Conservation (phyloP, 1,284 basidiomycete genomes). For the Malassezia restricta region DNA sequence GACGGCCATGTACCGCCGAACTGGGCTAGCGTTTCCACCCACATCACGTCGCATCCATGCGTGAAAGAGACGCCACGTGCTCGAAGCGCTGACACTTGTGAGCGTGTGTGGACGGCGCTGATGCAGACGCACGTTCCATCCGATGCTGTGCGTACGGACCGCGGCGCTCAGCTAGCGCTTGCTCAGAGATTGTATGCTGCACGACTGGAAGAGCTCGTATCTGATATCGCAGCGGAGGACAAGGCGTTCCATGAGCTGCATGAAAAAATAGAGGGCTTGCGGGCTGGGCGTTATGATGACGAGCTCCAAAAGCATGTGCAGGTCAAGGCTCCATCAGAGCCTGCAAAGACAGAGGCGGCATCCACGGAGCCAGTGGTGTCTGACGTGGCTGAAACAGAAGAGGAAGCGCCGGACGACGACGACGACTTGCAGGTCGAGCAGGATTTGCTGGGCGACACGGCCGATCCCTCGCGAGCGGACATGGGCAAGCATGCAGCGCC, state of each 20-base stretch:
- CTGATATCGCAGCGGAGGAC: slow-evolving; percentile 30
- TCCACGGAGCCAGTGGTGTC: neutral
- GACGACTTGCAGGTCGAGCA: slow-evolving; percentile 13
- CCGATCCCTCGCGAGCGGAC: neutral
- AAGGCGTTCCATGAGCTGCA: slow-evolving; percentile 21
- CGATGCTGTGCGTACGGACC: slow-evolving; percentile 14
- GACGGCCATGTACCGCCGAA: slow-evolving; percentile 29
- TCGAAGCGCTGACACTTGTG: slow-evolving; percentile 32
- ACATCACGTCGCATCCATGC: slow-evolving; percentile 26
- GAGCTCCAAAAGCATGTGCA: slow-evolving; percentile 1
- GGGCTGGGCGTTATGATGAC: slow-evolving; percentile 19
- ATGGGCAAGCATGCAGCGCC: neutral
- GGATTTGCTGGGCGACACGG: slow-evolving; percentile 11
- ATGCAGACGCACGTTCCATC: slow-evolving; percentile 26
- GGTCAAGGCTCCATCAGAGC: neutral
- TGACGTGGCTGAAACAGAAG: neutral
- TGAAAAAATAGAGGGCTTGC: slow-evolving; percentile 25
- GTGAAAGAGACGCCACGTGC: slow-evolving; percentile 1
- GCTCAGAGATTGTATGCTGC: slow-evolving; percentile 38
- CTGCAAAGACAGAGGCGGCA: neutral
- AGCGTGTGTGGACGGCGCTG: slow-evolving; percentile 29
- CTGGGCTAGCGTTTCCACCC: slow-evolving; percentile 28
- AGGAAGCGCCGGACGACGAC: neutral
- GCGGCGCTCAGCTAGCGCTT: slow-evolving; percentile 27
- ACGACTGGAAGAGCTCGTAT: slow-evolving; percentile 29